Conservation (phyloP, 768 basidiomycete species). For the Tricholoma matsutake region DNA sequence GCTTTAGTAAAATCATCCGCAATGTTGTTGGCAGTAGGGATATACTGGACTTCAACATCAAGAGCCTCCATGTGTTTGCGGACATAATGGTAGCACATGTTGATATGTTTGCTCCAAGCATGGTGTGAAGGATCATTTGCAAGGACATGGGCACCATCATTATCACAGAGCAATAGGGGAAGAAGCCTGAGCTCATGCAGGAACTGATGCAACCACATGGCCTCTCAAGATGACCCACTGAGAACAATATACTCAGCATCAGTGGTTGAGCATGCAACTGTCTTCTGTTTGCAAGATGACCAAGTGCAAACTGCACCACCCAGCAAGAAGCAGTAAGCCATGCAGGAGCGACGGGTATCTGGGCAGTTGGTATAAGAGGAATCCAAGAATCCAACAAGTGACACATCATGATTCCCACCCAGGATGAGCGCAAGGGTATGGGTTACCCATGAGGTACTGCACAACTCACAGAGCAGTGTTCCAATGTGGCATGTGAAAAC, state of each 20-base stretch:
- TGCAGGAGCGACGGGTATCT: constrained; percentile 15
- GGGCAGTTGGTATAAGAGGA: constrained; percentile 10
- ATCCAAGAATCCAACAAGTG: constrained; percentile 12
- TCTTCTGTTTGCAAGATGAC: constrained; percentile 31
- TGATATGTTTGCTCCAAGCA: constrained; percentile 35
- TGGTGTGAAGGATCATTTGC: constrained; percentile 30
- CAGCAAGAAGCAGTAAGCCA: constrained; percentile 32
- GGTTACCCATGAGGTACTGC: constrained; percentile 12
- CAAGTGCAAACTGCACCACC: constrained; percentile 32
- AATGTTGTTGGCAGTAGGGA: no score
- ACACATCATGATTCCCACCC: constrained; percentile 1
- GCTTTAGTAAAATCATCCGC: no score
- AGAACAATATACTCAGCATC: constrained; percentile 39
- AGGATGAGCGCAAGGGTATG: neutral
- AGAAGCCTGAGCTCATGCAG: constrained; percentile 6
- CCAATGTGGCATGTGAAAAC: constrained; percentile 23
- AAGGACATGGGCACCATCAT: constrained; percentile 29
- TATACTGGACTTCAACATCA: no score
- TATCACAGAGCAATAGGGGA: constrained; percentile 23
- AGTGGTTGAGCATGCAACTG: constrained; percentile 22
- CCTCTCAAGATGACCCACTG: constrained; percentile 14
- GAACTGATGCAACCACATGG: constrained; percentile 11
- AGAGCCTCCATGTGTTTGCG: constrained; percentile 8
- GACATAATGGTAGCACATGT: constrained; percentile 34
- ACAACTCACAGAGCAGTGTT: constrained; percentile 19